phyloP scores from a whole-genome alignment of 768 basidiomycete genomes.

The Podaxis pistillaris region DNA sequence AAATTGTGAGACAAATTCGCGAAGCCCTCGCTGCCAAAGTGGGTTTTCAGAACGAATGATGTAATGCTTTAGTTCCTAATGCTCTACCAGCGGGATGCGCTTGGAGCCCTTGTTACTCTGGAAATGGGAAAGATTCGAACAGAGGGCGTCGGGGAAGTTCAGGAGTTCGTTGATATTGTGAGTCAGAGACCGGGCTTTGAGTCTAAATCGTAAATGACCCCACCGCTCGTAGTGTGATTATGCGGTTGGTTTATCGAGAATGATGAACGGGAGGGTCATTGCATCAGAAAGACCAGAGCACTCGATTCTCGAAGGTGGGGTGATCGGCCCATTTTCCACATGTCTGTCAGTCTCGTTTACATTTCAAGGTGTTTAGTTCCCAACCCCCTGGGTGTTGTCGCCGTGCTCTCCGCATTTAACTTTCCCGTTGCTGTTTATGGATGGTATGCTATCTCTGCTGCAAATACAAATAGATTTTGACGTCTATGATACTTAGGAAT shows the following conservation, averaged over 20 bases:
- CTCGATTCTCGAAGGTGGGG: constrained; percentile 80
- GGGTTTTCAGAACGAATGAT: constrained; percentile 15
- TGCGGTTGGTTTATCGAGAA: constrained; percentile 87
- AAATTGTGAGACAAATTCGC: constrained; percentile 84
- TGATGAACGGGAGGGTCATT: constrained; percentile 90
- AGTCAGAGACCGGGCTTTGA: constrained; percentile 28
- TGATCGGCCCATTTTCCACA: constrained; percentile 9
- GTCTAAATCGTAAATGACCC: constrained; percentile 10
- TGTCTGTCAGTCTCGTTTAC: constrained; percentile 21
- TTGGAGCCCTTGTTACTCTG: constrained; percentile 81
- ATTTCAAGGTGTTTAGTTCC: constrained; percentile 53
- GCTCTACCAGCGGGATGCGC: constrained; percentile 57
- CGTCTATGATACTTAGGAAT: constrained; percentile 58
- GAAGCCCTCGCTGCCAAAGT: constrained; percentile 81
- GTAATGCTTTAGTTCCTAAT: constrained; percentile 15
- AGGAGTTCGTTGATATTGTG: constrained; percentile 94
- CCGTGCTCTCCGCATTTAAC: constrained; percentile 90
- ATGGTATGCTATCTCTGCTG: constrained; percentile 47
- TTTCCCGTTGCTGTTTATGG: constrained; percentile 95
- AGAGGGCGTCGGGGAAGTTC: constrained; percentile 91
- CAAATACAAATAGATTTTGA: neutral
- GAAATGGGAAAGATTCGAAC: constrained; percentile 92
- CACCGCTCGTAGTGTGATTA: constrained; percentile 76
- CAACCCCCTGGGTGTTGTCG: constrained; percentile 77
- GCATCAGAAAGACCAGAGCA: constrained; percentile 90